phyloP scores from a whole-genome alignment of 805 yeast species.

The Barnettozyma populi region DNA sequence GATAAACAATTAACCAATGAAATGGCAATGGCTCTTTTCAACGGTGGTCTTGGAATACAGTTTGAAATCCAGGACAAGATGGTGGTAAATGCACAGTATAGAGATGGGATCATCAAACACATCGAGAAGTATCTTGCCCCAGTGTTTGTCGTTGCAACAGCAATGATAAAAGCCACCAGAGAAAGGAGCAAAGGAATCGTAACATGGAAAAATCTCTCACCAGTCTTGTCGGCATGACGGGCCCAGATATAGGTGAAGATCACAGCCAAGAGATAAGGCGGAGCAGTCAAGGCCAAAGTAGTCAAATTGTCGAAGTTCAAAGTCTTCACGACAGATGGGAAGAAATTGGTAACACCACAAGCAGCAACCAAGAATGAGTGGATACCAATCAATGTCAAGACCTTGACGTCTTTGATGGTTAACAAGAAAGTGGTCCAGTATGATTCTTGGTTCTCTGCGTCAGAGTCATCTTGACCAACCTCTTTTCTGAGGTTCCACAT shows the following conservation, averaged over 20 bases:
- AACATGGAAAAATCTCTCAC: slow-evolving; percentile 50
- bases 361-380: slow-evolving; percentile 46
- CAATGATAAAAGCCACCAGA: slow-evolving; percentile 40
- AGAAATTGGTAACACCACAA: slow-evolving; percentile 55
- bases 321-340: slow-evolving; percentile 56
- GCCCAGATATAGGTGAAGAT: slow-evolving; percentile 47
- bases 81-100: slow-evolving; percentile 49
- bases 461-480: slow-evolving; percentile 26
- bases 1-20: slow-evolving; percentile 53
- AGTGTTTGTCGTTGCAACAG: slow-evolving; percentile 44
- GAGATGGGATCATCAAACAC: slow-evolving; percentile 53
- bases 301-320: slow-evolving; percentile 44
- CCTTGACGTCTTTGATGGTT: slow-evolving; percentile 37
- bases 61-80: slow-evolving; percentile 53
- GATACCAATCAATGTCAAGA: slow-evolving; percentile 42
- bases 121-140: slow-evolving; percentile 57
- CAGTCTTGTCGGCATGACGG: slow-evolving; percentile 49
- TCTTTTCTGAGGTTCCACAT: slow-evolving; percentile 26
- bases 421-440: slow-evolving; percentile 32
- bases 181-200: slow-evolving; percentile 37
- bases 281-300: slow-evolving; percentile 53
- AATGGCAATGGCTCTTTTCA: slow-evolving; percentile 53
- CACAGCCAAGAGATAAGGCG: slow-evolving; percentile 51
- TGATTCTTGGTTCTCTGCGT: slow-evolving; percentile 23
- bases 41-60: slow-evolving; percentile 51